A percentile compares a stretch with the other conserved stretches of the same genome.
These are phyloP conservation scores for Termitomyces sp. DNA, from an alignment of 768 basidiomycete genomes.

Conservation along the genomic window DNA sequence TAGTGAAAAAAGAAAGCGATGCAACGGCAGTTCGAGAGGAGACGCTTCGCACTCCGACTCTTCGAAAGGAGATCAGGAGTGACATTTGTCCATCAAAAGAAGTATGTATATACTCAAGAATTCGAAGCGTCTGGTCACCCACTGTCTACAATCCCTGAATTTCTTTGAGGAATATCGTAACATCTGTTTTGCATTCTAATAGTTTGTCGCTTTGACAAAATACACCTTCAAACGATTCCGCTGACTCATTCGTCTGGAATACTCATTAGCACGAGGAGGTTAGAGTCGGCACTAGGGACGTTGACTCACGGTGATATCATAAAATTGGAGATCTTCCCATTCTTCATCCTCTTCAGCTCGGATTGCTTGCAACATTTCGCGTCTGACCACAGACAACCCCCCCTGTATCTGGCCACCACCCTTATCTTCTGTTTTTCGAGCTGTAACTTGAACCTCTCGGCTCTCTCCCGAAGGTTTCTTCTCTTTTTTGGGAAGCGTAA, in stretches of 20 bases:
- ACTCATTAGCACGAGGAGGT: conserved; percentile 5
- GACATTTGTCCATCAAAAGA: conserved; percentile 11
- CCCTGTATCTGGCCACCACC: conserved; percentile 44
- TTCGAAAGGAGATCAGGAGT: background rate
- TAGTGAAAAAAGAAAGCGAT: background rate
- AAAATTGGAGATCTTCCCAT: conserved; percentile 68
- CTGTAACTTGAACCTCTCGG: conserved; percentile 74
- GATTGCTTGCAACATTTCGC: conserved; percentile 74
- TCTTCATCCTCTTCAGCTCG: conserved; percentile 72
- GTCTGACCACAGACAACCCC: conserved; percentile 60
- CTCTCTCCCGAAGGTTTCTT: conserved; percentile 53
- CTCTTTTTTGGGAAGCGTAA: conserved; percentile 47
- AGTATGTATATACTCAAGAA: background rate
- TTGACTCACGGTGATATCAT: conserved; percentile 51
- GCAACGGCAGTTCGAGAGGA: background rate
- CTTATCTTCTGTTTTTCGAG: conserved; percentile 65
- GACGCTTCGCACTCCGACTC: background rate
- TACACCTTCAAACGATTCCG: conserved; percentile 50
- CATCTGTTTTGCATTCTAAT: conserved; percentile 49
- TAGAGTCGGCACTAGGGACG: background rate
- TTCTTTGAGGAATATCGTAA: conserved; percentile 51
- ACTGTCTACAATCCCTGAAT: conserved; percentile 44
- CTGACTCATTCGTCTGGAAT: conserved; percentile 54
- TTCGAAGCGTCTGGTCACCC: background rate
- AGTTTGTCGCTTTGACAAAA: conserved; percentile 51